Conservation (phyloP, 441 rosid species). For the Macaranga tanarius region DNA sequence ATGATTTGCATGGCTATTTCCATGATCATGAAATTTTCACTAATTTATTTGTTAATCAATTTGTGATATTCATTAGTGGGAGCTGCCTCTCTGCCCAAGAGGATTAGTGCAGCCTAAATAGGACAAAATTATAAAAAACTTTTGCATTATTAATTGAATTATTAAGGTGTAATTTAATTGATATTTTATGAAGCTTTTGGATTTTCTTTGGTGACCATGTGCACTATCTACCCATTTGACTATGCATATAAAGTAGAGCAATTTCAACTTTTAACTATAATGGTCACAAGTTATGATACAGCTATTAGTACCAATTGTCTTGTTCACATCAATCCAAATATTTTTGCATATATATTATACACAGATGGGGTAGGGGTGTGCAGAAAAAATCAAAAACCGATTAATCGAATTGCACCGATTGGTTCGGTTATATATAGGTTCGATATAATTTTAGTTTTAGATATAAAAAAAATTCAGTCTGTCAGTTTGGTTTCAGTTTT, state of each 20-base stretch:
- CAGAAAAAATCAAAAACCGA: no score
- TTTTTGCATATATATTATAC: background rate
- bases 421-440: no score
- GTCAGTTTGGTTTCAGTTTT: no score
- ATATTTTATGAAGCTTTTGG: background rate
- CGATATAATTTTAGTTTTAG: no score
- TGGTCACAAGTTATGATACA: background rate
- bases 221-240: constrained; percentile 3
- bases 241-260: background rate
- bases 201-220: background rate
- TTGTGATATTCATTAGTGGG: background rate
- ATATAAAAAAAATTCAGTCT: no score
- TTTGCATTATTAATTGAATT: background rate
- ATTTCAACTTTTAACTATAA: background rate
- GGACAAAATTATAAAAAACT: background rate
- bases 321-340: background rate
- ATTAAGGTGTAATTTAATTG: no score
- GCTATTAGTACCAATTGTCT: background rate
- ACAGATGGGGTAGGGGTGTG: no score
- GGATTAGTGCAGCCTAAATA: constrained; percentile 10
- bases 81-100: constrained; percentile 9
- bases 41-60: no score
- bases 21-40: no score
- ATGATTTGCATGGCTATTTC: background rate
- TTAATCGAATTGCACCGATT: no score